Percentiles rank a stretch among this genome's conserved stretches.
phyloP scores from a whole-genome alignment of 148 eudicot species.

The Arctostaphylos glauca region DNA sequence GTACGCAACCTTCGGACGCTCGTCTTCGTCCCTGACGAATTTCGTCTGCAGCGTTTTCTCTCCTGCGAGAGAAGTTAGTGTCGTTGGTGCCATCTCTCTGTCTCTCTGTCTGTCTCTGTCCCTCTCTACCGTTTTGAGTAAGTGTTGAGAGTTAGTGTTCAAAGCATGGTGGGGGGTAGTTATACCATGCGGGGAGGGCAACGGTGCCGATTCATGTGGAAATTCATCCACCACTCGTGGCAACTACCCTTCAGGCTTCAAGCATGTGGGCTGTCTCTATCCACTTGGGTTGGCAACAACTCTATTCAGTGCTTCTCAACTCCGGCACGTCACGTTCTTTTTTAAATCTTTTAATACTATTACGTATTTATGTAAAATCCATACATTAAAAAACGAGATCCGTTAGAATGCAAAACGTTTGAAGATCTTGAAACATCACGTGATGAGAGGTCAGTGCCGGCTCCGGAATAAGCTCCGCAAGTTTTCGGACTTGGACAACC shows the following conservation, averaged over 20 bases:
- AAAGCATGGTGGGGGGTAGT: neutral
- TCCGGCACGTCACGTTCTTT: no score
- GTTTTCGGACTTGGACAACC: no score
- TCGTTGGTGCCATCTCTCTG: slow-evolving; percentile 42
- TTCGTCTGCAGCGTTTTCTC: slow-evolving; percentile 43
- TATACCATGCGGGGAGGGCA: neutral
- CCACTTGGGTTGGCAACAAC: neutral
- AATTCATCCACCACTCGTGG: slow-evolving; percentile 18
- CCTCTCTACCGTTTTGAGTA: neutral
- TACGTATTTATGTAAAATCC: neutral
- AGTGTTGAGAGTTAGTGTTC: neutral
- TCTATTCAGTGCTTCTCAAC: no score
- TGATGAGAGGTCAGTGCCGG: no score
- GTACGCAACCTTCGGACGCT: slow-evolving; percentile 84
- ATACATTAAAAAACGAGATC: no score
- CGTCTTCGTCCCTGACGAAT: slow-evolving; percentile 87
- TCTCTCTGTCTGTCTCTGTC: neutral
- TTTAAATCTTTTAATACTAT: neutral
- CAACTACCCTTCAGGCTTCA: slow-evolving; percentile 15
- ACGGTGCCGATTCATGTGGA: slow-evolving; percentile 6
- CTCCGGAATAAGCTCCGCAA: no score
- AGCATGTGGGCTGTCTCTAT: no score
- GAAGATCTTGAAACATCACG: no score
- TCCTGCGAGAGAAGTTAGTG: slow-evolving; percentile 46
- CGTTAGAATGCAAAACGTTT: no score